Evolutionary conservation across 2,329 filamentous ascomycete genomes (phyloP).

Genomic region (Dactylonectria macrodidyma): DNA sequence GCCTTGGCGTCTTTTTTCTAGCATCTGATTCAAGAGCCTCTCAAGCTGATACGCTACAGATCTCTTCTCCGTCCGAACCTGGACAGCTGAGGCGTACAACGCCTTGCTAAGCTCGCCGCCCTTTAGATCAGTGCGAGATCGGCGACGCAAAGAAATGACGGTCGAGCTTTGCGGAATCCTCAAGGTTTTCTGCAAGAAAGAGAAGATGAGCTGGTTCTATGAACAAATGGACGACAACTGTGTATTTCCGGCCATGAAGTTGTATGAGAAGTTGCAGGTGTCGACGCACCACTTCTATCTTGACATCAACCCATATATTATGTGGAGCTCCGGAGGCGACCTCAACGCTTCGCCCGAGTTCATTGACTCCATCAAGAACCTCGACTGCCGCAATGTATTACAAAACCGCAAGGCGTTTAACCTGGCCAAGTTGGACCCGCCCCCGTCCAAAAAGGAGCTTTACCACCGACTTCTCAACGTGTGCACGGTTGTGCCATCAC

Average conservation of each 20-base stretch:
- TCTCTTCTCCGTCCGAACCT: conserved; percentile 54
- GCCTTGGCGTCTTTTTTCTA: not conserved
- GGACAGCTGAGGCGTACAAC: conserved; percentile 56
- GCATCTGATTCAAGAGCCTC: not conserved
- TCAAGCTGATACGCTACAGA: conserved; percentile 42
- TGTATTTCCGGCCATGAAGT: conserved; percentile 53
- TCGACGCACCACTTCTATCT: conserved; percentile 57
- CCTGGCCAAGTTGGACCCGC: conserved; percentile 51
- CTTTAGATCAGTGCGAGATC: conserved; percentile 46
- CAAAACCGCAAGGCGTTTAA: conserved; percentile 55
- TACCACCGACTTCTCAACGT: conserved; percentile 51
- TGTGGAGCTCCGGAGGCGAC: conserved; percentile 42
- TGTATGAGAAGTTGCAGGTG: conserved; percentile 57
- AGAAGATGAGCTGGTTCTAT: conserved; percentile 42
- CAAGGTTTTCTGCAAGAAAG: conserved; percentile 48
- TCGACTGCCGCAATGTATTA: conserved; percentile 56
- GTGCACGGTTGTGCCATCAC: conserved; percentile 53
- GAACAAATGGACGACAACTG: conserved; percentile 47
- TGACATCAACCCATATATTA: conserved; percentile 51
- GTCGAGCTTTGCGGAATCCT: conserved; percentile 48
- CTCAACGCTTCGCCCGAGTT: conserved; percentile 51
- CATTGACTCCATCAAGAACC: conserved; percentile 47
- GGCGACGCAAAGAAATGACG: conserved; percentile 47
- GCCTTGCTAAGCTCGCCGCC: conserved; percentile 52
- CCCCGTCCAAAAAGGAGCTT: conserved; percentile 51